A percentile compares a stretch with the other conserved stretches of the same genome.
Conservation (phyloP, 805 yeast genomes). For the Dipodascopsis uninucleata region DNA sequence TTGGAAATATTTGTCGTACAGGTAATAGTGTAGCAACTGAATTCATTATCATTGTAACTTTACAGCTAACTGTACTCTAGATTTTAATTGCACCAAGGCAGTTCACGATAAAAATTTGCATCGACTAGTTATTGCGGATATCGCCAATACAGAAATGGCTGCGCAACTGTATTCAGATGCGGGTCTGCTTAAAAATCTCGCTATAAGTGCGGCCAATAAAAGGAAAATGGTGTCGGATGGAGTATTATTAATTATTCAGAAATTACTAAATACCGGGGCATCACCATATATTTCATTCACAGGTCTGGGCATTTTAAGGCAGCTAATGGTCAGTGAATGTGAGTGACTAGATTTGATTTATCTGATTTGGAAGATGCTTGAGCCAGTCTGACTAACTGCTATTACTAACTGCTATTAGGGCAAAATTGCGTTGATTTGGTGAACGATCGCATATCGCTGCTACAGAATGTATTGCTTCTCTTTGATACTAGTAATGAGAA, state of each 20-base stretch:
- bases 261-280: neutral
- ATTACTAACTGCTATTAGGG: too few species aligned
- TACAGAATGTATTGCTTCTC: too few species aligned
- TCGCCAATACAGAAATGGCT: neutral
- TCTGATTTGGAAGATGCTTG: too few species aligned
- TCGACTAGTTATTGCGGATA: neutral
- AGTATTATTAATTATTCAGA: neutral
- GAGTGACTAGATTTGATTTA: too few species aligned
- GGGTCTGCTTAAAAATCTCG: constrained; percentile 10
- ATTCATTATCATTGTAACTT: too few species aligned
- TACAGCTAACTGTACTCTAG: neutral
- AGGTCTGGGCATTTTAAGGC: constrained; percentile 8
- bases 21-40: too few species aligned
- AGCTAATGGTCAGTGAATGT: constrained; percentile 1
- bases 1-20: constrained; percentile 13
- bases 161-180: constrained; percentile 10
- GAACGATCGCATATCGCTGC: too few species aligned
- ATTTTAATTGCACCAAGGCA: constrained; percentile 3
- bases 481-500: too few species aligned
- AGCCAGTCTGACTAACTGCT: too few species aligned
- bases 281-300: constrained; percentile 9
- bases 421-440: too few species aligned
- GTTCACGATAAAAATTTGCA: neutral
- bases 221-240: constrained; percentile 1
- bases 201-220: constrained; percentile 6